Evolutionary conservation across 352 stramenopile genomes (phyloP), one percentile per base, ranked within the genome.

Genomic region (Globisporangium parvum): DNA sequence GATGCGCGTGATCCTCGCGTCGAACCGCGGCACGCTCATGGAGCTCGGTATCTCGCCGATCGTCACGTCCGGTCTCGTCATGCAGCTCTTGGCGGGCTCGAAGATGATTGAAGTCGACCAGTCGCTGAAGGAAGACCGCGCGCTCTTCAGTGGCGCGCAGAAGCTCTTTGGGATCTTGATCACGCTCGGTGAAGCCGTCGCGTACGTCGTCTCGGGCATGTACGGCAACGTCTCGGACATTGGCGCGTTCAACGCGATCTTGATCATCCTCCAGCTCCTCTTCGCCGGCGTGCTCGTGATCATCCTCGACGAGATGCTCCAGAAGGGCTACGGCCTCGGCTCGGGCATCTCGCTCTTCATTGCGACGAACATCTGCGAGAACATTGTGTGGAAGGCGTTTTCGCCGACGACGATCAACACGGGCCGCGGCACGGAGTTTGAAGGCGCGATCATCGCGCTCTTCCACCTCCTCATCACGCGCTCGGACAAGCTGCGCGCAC

Each of bases 111-210:
- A 99, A 75, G 96, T 99, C 4, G 97, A 99, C 69, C 95, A 98
- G 77, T 96, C 94, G 62, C 88, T 99, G 47, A 99, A 99, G 80
- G 96, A 99, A 75, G 97, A 99, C 77, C 88, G 96, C 28, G 94
- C 94, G 49, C 80, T 99, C 18, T 99, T 99, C 69, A 92, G 81
- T 15, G 96, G 95, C 55, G 97, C 97, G n/a, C 97, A 99, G 72
- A 99, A 99, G 68, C 86, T 99, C 6, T 99, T 99, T 71, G 97
- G 96, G 62, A 99, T 99, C 71, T 76, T 99, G 49, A 99, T 99
- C 69, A 99, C 97, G 31, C 79, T 99, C 39, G 96, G 94, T 57
- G 95, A 99, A 75, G 96, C 97, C 42, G 97, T 99, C 58, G 97
- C 96, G 45, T 99, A 99, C 73, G 97, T 99, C 51, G 91, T 99